These are phyloP conservation scores for Trichophyton rubrum DNA, from an alignment of 2,329 filamentous ascomycete species.

Conservation along the genomic window DNA sequence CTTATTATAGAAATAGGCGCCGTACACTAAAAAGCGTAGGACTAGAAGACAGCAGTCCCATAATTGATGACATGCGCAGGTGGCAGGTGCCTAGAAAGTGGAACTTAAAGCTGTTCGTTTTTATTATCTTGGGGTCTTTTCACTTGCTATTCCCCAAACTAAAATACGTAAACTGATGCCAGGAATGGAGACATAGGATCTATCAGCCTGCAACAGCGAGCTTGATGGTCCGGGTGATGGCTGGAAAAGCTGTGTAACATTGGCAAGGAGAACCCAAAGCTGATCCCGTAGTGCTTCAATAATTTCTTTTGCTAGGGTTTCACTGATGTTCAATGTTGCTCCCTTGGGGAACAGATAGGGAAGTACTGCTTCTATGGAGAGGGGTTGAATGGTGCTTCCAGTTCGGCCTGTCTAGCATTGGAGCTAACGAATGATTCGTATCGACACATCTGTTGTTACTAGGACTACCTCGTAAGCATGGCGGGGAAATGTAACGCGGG, in stretches of 20 bases:
- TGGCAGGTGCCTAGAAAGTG: neutral
- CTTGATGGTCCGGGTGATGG: neutral
- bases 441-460: neutral
- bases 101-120: neutral
- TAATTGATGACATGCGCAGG: neutral
- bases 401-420: neutral
- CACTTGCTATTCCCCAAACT: neutral
- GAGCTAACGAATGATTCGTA: neutral
- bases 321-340: conserved; percentile 1
- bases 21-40: neutral
- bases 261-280: neutral
- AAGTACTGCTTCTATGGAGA: neutral
- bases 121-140: neutral
- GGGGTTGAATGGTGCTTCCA: neutral
- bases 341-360: neutral
- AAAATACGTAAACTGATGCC: neutral
- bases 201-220: neutral
- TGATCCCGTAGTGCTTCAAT: neutral
- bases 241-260: neutral
- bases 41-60: too few relatives aligned
- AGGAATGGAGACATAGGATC: neutral
- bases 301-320: neutral
- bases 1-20: neutral
- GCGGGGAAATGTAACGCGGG: neutral
- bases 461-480: neutral